Conservation (phyloP, 257 asterid species). For the Euphrasia confusa region DNA sequence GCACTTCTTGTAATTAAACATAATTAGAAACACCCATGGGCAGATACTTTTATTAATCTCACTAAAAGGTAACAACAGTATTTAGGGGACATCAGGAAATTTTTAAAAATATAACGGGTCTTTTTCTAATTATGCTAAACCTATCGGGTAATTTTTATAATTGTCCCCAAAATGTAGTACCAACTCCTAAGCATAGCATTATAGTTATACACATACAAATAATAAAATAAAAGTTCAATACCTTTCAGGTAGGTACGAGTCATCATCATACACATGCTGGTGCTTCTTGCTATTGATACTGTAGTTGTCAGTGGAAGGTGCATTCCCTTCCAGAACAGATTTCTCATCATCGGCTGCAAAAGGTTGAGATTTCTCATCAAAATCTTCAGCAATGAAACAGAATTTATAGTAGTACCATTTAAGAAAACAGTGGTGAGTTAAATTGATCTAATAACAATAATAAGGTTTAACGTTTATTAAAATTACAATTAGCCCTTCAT, state of each 20-base stretch:
- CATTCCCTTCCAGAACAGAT: constrained; percentile 25
- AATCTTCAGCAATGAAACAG: constrained; percentile 29
- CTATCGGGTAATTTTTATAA: background rate
- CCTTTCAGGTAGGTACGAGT: constrained; percentile 46
- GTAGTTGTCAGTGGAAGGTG: constrained; percentile 19
- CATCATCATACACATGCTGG: constrained; percentile 28
- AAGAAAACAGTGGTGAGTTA: background rate
- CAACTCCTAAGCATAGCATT: background rate
- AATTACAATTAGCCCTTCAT: too few species aligned
- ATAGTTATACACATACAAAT: background rate
- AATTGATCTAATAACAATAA: too few species aligned
- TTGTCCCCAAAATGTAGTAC: background rate
- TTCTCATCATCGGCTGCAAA: constrained; percentile 22
- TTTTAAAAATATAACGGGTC: background rate
- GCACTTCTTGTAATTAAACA: background rate
- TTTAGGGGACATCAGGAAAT: background rate
- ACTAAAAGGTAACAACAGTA: background rate
- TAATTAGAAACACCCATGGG: background rate
- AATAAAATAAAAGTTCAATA: constrained; percentile 8
- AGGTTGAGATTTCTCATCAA: constrained; percentile 27
- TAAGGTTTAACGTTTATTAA: too few species aligned
- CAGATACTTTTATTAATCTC: background rate
- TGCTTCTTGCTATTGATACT: constrained; percentile 29
- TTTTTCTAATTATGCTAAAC: background rate
- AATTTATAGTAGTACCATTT: background rate